These are phyloP conservation scores for Wolfiporia cocos DNA, from an alignment of 1,284 basidiomycete genomes.

Conservation along the genomic window DNA sequence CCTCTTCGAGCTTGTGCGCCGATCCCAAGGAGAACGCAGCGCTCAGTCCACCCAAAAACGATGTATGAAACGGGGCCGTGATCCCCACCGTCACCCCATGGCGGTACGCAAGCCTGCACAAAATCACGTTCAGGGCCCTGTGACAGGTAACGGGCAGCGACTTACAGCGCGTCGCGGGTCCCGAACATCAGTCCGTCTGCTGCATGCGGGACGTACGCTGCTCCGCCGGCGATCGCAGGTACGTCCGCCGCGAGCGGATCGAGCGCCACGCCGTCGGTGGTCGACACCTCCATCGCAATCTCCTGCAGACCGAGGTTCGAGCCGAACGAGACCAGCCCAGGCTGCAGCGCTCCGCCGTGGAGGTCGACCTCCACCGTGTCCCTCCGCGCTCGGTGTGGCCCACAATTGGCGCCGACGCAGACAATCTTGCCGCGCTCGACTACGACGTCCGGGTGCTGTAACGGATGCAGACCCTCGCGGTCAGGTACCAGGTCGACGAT, in stretches of 20 bases:
- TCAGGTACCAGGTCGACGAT: not conserved
- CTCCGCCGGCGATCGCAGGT: conserved; percentile 27
- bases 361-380: conserved; percentile 29
- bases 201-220: conserved; percentile 34
- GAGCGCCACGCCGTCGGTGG: conserved; percentile 51
- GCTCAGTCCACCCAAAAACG: conserved; percentile 65
- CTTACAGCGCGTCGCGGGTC: conserved; percentile 44
- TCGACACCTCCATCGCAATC: conserved; percentile 56
- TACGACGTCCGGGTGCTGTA: conserved; percentile 26
- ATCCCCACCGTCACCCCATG: conserved; percentile 55
- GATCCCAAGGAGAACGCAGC: conserved; percentile 63
- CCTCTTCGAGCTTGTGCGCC: conserved; percentile 51
- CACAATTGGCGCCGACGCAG: conserved; percentile 13
- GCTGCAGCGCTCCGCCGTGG: conserved; percentile 37
- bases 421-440: conserved; percentile 24
- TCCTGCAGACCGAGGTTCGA: conserved; percentile 55
- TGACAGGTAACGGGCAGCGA: not conserved
- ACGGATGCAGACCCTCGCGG: not conserved
- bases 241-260: conserved; percentile 26
- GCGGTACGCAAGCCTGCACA: conserved; percentile 48
- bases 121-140: not conserved
- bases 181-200: conserved; percentile 47
- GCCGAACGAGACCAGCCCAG: conserved; percentile 55
- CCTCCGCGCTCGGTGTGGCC: conserved; percentile 25
- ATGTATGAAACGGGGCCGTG: conserved; percentile 48